Evolutionary conservation across 2,329 filamentous ascomycete genomes (phyloP), one percentile per base, ranked within the genome.

Genomic region (Epicoccum sorghinum): DNA sequence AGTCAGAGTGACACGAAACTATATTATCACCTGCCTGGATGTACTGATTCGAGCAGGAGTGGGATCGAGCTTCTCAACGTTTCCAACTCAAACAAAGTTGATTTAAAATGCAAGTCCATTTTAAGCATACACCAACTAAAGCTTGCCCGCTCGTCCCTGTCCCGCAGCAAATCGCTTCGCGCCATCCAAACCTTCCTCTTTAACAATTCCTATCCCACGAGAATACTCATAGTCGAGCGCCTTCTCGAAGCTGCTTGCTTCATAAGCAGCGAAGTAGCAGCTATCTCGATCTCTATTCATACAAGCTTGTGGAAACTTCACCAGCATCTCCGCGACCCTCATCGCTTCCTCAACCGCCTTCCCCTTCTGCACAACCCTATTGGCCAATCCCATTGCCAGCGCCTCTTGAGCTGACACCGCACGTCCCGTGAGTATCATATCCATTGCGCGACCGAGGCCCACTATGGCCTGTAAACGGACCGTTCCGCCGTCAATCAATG

Each of bases 381-480:
- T 84, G 7, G 78, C 82, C 7, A 85, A 70, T 0, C 82, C 83
- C 72, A 84, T 82, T 1, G 64, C 44, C 25, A 82, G 59, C 0
- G 82, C 82, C 59, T 86, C 82, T 14, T 75, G 60, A 0, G 82
- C 82, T 0, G 57, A 59, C 0, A 85, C 80, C 0, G 76, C 61
- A 0, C 82, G 70, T 0, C 83, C 83, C 0, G 83, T 85, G 4
- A 86, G 69, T 13, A 85, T 82, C 78, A 85, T 81, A 64, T 85
- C 83, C 49, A 85, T 57, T 0, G 83, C 82, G 3, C 81, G 65
- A 0, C 82, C 81, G 1, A 85, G 71, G 0, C 83, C 83, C 22
- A 85, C 68, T 39, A 83, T 74, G 1, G 75, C 75, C 52, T 80
- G 80, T 5, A 84, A 66, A 1, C 82, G 77, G 0, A 84, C 81